Conservation (phyloP, 1,284 basidiomycete species). For the Cutaneotrichosporon cyanovorans region DNA sequence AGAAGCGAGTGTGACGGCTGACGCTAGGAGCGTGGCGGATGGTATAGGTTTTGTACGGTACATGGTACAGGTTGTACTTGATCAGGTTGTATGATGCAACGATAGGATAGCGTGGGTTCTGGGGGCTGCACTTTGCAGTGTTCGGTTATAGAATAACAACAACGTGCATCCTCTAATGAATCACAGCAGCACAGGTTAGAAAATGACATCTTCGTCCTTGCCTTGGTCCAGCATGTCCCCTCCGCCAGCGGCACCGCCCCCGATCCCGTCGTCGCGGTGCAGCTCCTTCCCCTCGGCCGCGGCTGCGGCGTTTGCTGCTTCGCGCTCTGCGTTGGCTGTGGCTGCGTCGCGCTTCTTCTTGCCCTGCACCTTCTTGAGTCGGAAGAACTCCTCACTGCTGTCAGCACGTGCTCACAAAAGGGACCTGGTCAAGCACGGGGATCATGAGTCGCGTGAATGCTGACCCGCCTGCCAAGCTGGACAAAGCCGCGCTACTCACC, state of each 20-base stretch:
- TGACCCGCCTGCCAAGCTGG: neutral
- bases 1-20: too few species aligned
- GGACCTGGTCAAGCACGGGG: neutral
- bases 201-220: slow-evolving; percentile 88
- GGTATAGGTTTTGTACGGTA: too few species aligned
- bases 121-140: too few species aligned
- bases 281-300: slow-evolving; percentile 24
- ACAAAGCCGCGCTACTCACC: slow-evolving; percentile 49
- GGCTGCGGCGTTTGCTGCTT: slow-evolving; percentile 24
- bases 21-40: too few species aligned
- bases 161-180: too few species aligned
- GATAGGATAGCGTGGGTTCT: too few species aligned
- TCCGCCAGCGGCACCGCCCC: slow-evolving; percentile 36
- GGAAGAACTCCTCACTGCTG: slow-evolving; percentile 79
- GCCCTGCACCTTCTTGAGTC: slow-evolving; percentile 91
- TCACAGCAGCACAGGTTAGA: slow-evolving; percentile 47
- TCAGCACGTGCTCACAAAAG: neutral
- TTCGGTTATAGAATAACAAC: too few species aligned
- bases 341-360: slow-evolving; percentile 80
- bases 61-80: too few species aligned
- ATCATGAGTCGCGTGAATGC: neutral
- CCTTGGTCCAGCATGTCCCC: slow-evolving; percentile 62
- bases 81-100: too few species aligned
- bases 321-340: slow-evolving; percentile 25
- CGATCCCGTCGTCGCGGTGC: slow-evolving; percentile 44